Conservation (phyloP, 108 stramenopile species). For the Poteriospumella lacustris region DNA sequence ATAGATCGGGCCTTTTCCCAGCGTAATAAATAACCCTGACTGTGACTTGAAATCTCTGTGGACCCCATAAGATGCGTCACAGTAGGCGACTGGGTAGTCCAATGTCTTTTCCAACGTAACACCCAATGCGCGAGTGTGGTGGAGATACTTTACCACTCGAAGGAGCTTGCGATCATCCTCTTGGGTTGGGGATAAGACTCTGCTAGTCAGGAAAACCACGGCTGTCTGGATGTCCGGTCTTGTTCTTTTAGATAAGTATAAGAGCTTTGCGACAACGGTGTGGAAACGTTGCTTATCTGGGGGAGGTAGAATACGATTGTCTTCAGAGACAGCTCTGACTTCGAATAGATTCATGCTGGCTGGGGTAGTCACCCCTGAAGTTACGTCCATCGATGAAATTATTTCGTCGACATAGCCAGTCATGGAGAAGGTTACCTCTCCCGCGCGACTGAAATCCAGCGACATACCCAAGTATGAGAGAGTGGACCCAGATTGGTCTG, state of each 20-base stretch:
- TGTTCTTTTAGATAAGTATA: slow-evolving; percentile 5
- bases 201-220: neutral
- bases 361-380: neutral
- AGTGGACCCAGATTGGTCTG: neutral
- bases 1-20: slow-evolving; percentile 10
- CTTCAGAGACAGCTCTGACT: neutral
- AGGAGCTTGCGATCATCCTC: slow-evolving; percentile 10
- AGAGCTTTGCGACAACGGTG: neutral
- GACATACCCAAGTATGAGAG: neutral
- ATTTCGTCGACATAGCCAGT: neutral
- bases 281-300: slow-evolving; percentile 1
- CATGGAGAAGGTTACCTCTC: neutral
- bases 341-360: neutral
- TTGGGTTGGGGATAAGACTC: neutral
- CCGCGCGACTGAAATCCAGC: neutral
- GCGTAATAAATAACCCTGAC: neutral
- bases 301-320: no score
- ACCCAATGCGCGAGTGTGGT: neutral
- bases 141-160: slow-evolving; percentile 6
- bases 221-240: slow-evolving; percentile 15
- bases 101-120: neutral
- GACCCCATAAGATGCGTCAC: slow-evolving; percentile 7
- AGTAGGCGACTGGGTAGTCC: no score
- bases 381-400: no score
- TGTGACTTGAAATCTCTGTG: neutral